These are phyloP conservation scores for Mycena alexandri DNA, from an alignment of 768 basidiomycete genomes.

Conservation along the genomic window DNA sequence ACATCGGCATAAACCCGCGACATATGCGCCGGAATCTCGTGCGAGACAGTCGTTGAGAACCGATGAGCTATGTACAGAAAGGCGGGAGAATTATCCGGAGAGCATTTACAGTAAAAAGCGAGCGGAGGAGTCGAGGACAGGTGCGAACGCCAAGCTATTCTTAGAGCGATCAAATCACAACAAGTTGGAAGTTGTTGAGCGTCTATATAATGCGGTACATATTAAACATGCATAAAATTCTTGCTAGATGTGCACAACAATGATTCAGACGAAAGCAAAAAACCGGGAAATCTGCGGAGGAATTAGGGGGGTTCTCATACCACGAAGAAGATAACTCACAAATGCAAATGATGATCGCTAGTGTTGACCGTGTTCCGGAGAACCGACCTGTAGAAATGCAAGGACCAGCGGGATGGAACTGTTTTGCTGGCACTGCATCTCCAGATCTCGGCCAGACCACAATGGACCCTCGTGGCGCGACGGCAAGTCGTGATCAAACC, in stretches of 20 bases:
- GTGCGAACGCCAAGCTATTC: conserved; percentile 14
- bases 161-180: not conserved
- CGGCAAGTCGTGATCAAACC: conserved; percentile 46
- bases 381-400: conserved; percentile 68
- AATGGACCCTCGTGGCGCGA: conserved; percentile 60
- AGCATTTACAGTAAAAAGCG: conserved; percentile 11
- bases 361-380: conserved; percentile 53
- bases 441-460: conserved; percentile 88
- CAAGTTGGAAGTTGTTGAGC: too few species aligned
- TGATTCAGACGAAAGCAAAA: conserved; percentile 23
- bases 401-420: conserved; percentile 85
- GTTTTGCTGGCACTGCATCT: conserved; percentile 89
- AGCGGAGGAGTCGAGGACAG: not conserved
- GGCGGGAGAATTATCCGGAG: not conserved
- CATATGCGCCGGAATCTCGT: conserved; percentile 45
- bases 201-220: conserved; percentile 28
- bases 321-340: conserved; percentile 22
- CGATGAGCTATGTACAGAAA: not conserved
- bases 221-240: conserved; percentile 39
- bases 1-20: conserved; percentile 68
- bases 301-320: not conserved
- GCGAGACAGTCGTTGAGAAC: conserved; percentile 1
- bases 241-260: conserved; percentile 34
- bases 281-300: conserved; percentile 11
- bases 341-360: conserved; percentile 18